Evolutionary conservation across 768 basidiomycete genomes (phyloP), one percentile per base, ranked within the genome.

Genomic region (Boletellus ananiceps): DNA sequence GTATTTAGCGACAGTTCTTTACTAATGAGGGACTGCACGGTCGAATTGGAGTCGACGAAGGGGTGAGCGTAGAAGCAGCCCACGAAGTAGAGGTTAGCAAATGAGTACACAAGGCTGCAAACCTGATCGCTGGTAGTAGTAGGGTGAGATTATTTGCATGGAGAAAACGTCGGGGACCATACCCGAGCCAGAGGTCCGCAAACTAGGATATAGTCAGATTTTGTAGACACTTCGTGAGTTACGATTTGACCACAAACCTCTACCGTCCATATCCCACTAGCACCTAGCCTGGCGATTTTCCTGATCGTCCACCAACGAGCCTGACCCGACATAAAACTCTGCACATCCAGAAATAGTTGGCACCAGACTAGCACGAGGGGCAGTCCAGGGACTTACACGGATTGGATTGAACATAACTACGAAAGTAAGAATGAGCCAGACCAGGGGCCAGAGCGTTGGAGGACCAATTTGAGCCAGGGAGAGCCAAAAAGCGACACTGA

Each of bases 141-240:
- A 25, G 18, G 12, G 40, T 60, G 48, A 61, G 50, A 51, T 19
- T 15, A 14, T 25, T 39, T 46, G 9, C 8, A 2, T 42, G 23
- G 37, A 29, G 21, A 8, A 39, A 36, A 19, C 9, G 3, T 41
- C 33, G 2, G 27, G 13, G 44, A 23, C 61, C 78, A 47, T 65
- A 88, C 87, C 88, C 90, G 64, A 92, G 74, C 90, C 90, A 93
- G 80, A 92, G 89, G 73, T 91, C 90, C 14, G 83, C 69, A 63
- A 93, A 93, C 83, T 88, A 49, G 1, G 38, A 42, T 23, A 32
- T 15, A 27, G 44, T 56, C 52, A 52, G 52, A 51, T 29, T 40
- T 34, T 2, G 27, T 43, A 29, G 35, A 13, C 36, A 23, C 29
- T 9, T 23, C n/a, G 43, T 40, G 44, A 27, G 39, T 31, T 33